phyloP scores from a whole-genome alignment of 2,329 filamentous ascomycete species.

The Trichothecium sympodiale region DNA sequence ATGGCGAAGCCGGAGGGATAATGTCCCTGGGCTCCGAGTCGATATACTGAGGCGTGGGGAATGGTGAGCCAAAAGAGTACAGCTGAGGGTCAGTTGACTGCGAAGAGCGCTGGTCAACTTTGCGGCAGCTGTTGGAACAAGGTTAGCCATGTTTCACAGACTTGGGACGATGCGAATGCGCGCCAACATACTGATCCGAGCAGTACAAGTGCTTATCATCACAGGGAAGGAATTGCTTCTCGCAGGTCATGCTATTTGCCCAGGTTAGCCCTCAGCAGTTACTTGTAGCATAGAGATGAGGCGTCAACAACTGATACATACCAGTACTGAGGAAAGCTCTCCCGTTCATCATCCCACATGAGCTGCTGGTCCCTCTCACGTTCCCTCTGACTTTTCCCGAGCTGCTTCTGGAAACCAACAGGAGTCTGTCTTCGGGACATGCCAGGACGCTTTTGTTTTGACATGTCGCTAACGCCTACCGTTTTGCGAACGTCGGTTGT shows the following conservation, averaged over 20 bases:
- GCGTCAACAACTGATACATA: slow-evolving; percentile 25
- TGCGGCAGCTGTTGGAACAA: slow-evolving; percentile 34
- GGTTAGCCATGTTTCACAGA: slow-evolving; percentile 10
- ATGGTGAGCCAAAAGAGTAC: slow-evolving; percentile 19
- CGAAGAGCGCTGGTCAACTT: slow-evolving; percentile 42
- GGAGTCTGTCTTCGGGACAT: slow-evolving; percentile 33
- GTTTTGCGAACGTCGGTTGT: slow-evolving; percentile 44
- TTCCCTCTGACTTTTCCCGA: slow-evolving; percentile 38
- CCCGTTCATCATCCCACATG: slow-evolving; percentile 45
- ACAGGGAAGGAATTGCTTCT: slow-evolving; percentile 52
- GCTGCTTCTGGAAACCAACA: slow-evolving; percentile 29
- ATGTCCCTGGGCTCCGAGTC: slow-evolving; percentile 48
- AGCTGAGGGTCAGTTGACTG: no score
- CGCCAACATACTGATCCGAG: slow-evolving; percentile 44
- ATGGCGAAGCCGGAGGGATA: slow-evolving; percentile 52
- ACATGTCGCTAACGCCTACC: slow-evolving; percentile 31
- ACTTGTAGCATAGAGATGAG: slow-evolving; percentile 1
- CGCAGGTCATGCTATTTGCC: slow-evolving; percentile 50
- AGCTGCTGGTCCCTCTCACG: slow-evolving; percentile 40
- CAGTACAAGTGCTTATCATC: slow-evolving; percentile 51
- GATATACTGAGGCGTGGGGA: slow-evolving; percentile 18
- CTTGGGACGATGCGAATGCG: neutral
- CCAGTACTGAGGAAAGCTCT: slow-evolving; percentile 57
- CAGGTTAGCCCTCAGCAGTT: no score
- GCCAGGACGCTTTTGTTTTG: slow-evolving; percentile 35